phyloP scores from a whole-genome alignment of 306 rosid genomes.

The Crotalaria pallida region DNA sequence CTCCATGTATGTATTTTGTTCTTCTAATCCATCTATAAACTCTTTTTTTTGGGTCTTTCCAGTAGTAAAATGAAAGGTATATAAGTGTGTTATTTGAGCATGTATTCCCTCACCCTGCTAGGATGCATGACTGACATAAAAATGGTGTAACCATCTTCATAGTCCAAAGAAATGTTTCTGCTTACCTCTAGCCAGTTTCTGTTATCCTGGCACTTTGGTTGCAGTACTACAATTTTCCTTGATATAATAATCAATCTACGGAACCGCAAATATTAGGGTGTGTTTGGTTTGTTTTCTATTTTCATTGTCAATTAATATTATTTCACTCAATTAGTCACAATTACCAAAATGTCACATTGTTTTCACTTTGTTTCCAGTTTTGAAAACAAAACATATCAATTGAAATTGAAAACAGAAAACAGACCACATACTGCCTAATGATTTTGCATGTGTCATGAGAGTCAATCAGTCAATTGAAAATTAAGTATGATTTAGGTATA shows the following conservation, averaged over 20 bases:
- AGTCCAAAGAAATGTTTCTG: not conserved
- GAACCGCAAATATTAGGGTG: not conserved
- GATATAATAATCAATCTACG: not conserved
- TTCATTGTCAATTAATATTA: no score
- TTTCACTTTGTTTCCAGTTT: not conserved
- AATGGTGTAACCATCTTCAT: not conserved
- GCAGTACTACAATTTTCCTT: not conserved
- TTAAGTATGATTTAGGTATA: slow-evolving; percentile 1
- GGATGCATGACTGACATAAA: not conserved
- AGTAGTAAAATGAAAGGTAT: not conserved
- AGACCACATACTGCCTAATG: no score
- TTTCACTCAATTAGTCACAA: no score
- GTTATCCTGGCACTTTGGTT: not conserved
- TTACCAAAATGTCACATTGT: not conserved
- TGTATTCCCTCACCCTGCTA: not conserved
- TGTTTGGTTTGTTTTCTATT: no score
- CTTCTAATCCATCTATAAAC: slow-evolving; percentile 17
- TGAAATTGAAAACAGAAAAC: not conserved
- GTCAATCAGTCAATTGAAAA: not conserved
- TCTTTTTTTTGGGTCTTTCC: not conserved
- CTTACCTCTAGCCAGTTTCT: not conserved
- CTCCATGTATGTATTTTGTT: slow-evolving; percentile 46
- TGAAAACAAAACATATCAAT: not conserved
- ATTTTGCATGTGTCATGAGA: not conserved
- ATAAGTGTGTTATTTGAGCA: not conserved